Conservation (phyloP, 306 rosid species). For the Vigna mungo region DNA sequence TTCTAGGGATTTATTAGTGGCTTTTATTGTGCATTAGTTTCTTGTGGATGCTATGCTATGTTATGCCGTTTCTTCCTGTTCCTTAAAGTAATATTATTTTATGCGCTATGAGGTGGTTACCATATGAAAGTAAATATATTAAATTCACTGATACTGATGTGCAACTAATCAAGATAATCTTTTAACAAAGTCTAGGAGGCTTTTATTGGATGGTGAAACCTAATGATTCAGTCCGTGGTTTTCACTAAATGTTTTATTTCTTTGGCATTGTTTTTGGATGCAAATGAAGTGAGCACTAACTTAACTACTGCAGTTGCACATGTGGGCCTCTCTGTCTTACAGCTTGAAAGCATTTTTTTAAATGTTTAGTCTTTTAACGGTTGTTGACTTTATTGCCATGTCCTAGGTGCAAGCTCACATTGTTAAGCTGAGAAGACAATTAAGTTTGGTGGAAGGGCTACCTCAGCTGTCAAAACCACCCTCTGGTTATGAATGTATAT, state of each 20-base stretch:
- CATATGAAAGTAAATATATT: conserved; percentile 22
- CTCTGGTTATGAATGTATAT: conserved; percentile 68
- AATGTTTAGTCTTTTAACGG: background rate
- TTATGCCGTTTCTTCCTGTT: background rate
- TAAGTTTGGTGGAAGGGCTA: conserved; percentile 77
- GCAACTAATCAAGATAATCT: conserved; percentile 15
- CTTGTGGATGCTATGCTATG: conserved; percentile 32
- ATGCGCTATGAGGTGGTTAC: conserved; percentile 10
- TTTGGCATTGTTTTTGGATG: conserved; percentile 36
- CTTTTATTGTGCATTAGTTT: conserved; percentile 30
- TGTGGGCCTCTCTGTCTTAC: conserved; percentile 22
- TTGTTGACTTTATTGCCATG: conserved; percentile 47
- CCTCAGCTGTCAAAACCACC: conserved; percentile 78
- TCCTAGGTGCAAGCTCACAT: conserved; percentile 95
- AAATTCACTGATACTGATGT: conserved; percentile 30
- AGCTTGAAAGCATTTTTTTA: conserved; percentile 9
- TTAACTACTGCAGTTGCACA: conserved; percentile 27
- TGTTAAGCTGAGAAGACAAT: conserved; percentile 79
- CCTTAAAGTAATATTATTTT: conserved; percentile 29
- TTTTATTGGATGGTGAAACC: conserved; percentile 32
- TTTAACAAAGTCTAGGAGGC: conserved; percentile 33
- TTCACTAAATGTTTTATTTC: conserved; percentile 15
- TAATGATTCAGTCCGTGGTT: conserved; percentile 13
- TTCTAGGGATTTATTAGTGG: background rate
- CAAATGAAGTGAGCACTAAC: conserved; percentile 18